Percentiles rank a stretch among this genome's conserved stretches.
phyloP scores from a whole-genome alignment of 345 rosid genomes.

The Eucalyptus marginata region DNA sequence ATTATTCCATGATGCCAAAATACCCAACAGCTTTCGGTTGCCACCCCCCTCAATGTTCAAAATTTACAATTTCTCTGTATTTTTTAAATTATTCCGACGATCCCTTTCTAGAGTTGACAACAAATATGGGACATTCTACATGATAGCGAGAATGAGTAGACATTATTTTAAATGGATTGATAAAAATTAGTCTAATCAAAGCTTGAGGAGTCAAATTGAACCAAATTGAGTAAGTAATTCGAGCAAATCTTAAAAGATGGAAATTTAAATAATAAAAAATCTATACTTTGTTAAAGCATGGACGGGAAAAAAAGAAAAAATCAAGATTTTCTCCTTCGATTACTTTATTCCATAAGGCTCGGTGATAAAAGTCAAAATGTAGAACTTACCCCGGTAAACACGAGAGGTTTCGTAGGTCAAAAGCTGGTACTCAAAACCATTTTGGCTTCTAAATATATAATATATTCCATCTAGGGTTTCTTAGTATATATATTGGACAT shows the following conservation, averaged over 20 bases:
- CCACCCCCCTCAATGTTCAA: neutral
- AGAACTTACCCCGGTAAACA: neutral
- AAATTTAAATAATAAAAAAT: too few relatives aligned
- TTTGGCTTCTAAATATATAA: neutral
- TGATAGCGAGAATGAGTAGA: neutral
- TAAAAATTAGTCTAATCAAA: neutral
- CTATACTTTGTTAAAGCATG: neutral
- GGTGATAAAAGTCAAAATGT: neutral
- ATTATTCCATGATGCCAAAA: neutral
- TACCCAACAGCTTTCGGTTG: neutral
- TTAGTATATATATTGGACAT: neutral
- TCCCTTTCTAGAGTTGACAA: neutral
- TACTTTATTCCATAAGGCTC: rapidly evolving
- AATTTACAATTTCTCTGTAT: neutral
- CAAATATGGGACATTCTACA: neutral
- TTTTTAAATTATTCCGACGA: neutral
- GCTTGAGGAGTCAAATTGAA: neutral
- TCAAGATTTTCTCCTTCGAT: rapidly evolving
- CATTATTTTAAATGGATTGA: neutral
- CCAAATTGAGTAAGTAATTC: neutral
- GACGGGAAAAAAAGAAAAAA: neutral
- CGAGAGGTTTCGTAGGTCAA: neutral
- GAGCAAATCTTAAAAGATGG: neutral
- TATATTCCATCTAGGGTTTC: neutral
- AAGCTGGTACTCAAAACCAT: neutral